Evolutionary conservation across 2,329 filamentous ascomycete species (phyloP).

Genomic region (Sporothrix pallida): DNA sequence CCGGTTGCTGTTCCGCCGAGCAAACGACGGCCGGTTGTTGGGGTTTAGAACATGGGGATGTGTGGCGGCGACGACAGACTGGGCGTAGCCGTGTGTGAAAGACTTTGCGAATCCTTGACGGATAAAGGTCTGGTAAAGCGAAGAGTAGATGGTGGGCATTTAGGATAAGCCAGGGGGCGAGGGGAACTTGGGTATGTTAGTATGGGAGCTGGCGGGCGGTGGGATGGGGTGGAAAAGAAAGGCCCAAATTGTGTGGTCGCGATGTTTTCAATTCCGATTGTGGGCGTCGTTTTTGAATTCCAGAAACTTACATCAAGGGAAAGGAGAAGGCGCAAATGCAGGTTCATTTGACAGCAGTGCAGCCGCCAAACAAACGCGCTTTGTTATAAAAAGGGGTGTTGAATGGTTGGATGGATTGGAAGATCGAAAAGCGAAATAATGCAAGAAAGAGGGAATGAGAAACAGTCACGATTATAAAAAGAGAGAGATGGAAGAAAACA

Average conservation of each 20-base stretch:
- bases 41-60: conserved; percentile 78
- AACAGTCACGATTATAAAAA: conserved; percentile 8
- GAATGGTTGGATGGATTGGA: conserved; percentile 25
- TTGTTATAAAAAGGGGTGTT: conserved; percentile 38
- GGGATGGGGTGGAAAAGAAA: not conserved
- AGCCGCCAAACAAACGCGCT: conserved; percentile 94
- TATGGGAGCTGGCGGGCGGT: not conserved
- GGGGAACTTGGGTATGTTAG: conserved; percentile 51
- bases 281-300: not conserved
- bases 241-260: not conserved
- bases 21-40: conserved; percentile 69
- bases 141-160: conserved; percentile 81
- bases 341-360: conserved; percentile 95
- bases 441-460: conserved; percentile 10
- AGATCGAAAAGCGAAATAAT: conserved; percentile 29
- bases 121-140: conserved; percentile 80
- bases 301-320: conserved; percentile 65
- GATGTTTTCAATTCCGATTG: not conserved
- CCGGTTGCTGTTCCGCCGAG: conserved; percentile 61
- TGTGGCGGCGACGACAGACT: conserved; percentile 94
- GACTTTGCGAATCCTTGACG: conserved; percentile 97
- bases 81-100: conserved; percentile 96
- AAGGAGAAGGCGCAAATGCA: conserved; percentile 71
- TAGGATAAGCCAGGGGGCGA: conserved; percentile 74
- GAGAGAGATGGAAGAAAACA: conserved; percentile 10